Conservation (phyloP, 2,329 filamentous ascomycete species). For the Penicillium sp. region DNA sequence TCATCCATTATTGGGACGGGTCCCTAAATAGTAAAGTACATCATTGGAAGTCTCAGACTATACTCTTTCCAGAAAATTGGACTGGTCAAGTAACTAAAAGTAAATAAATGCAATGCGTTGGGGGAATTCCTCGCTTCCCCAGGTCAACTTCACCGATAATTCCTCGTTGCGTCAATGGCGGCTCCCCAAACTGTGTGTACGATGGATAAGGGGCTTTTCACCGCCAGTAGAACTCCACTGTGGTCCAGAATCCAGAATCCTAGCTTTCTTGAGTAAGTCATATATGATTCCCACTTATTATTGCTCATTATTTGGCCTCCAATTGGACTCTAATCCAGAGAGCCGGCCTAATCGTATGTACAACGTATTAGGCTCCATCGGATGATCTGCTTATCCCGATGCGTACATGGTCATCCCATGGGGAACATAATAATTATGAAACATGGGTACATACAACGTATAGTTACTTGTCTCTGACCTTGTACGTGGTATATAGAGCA, state of each 20-base stretch:
- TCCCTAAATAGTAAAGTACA: conserved; percentile 12
- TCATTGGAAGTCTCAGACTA: too few relatives aligned
- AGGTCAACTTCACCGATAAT: conserved; percentile 5
- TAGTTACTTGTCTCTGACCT: neutral
- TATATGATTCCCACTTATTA: neutral
- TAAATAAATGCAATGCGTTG: neutral
- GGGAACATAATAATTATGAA: conserved; percentile 2
- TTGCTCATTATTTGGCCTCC: neutral
- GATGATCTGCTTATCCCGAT: conserved; percentile 5
- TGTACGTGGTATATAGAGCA: neutral
- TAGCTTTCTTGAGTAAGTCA: neutral
- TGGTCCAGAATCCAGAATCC: conserved; percentile 3
- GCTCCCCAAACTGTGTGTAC: neutral
- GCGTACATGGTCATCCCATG: neutral
- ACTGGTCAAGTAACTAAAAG: neutral
- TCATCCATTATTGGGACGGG: conserved; percentile 22
- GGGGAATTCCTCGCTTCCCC: conserved; percentile 4
- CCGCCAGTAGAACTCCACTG: conserved; percentile 10
- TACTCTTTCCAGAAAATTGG: neutral
- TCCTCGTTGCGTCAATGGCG: conserved; percentile 9
- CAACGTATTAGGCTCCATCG: conserved; percentile 8
- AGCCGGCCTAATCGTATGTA: neutral
- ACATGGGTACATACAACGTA: neutral
- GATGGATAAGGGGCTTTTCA: neutral
- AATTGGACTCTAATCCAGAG: neutral